phyloP scores from a whole-genome alignment of 2,329 filamentous ascomycete genomes.

The Aspergillus spinulosporus region DNA sequence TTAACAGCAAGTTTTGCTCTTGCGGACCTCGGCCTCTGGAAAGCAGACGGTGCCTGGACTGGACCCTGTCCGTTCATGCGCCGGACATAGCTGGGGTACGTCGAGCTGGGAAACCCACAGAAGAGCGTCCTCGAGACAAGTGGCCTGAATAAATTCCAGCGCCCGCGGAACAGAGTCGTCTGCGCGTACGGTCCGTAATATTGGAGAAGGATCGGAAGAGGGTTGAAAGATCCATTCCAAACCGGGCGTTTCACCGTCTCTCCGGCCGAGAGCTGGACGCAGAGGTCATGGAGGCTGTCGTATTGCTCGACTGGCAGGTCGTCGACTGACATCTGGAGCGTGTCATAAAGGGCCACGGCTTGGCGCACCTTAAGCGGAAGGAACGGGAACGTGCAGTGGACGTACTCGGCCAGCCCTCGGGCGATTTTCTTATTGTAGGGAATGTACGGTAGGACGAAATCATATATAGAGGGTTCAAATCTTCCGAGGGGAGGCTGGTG shows the following conservation, averaged over 20 bases:
- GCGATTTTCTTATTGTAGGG: not conserved
- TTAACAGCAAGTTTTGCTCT: not conserved
- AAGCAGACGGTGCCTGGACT: conserved; percentile 6
- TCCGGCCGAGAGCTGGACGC: not conserved
- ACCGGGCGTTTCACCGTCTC: not conserved
- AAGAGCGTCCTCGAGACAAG: not conserved
- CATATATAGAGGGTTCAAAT: not conserved
- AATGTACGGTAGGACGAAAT: not conserved
- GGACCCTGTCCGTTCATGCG: conserved; percentile 2
- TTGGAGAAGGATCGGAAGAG: too few species aligned
- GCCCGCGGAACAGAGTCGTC: not conserved
- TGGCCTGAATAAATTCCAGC: not conserved
- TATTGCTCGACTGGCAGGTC: conserved; percentile 1
- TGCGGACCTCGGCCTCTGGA: conserved; percentile 2
- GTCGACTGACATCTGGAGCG: conserved; percentile 6
- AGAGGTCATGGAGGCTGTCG: conserved; percentile 4
- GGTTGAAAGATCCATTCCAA: not conserved
- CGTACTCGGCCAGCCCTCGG: not conserved
- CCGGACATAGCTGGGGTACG: conserved; percentile 2
- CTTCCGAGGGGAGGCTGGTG: not conserved
- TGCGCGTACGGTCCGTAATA: too few species aligned
- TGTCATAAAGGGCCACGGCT: not conserved
- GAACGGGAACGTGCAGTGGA: not conserved
- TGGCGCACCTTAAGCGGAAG: conserved; percentile 8
- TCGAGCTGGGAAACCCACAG: not conserved